Base-by-base conservation (phyloP, 345 rosid species). In the Xanthoceras sorbifolium region DNA sequence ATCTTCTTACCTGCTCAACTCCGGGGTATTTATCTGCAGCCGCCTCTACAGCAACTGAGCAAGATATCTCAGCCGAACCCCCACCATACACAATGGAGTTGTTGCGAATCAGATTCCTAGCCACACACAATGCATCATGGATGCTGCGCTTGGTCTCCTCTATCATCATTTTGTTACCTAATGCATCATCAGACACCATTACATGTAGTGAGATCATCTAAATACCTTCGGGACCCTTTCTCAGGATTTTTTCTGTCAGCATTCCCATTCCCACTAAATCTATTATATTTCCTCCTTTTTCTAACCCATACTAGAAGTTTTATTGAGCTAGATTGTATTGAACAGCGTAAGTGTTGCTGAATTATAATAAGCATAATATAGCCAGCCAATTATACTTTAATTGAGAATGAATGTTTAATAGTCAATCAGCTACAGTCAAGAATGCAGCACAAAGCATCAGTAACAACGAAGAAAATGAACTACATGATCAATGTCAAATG, bases 91-190 rank as follows among this genome's bases (percentile, higher is more conserved):
- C 98, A 64, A 97, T 97, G 25, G 94, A 97, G 76, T 91, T 91
- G 89, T 86, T 92, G 82, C 91, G 93, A 66, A 97, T 97, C 76
- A 97, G 93, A 87, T 97, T 97, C 82, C 98, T 89, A 23, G 97
- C 97, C 62, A 94, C 97, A 62, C 98, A 97, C 22, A 97, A 76
- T 31, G 99, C 97, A 86, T 97, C 98, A 69, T 94, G 99, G 71
- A 97, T 83, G 78, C 98, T 94, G 42, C 97, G 95, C 85, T 97
- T 97, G 9, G 99, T 94, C 88, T 97, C 99, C 78, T 97, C 98
- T 62, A 97, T 89, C 85, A 97, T 91, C 97, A 97, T 94, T 82
- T 94, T 94, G 89, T 97, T 94, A 76, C 97, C 97, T 97, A 79
- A 79, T 69, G 25, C 68, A 86, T 73, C 67, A 81, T 65, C 17